phyloP scores from a whole-genome alignment of 1,139 yeast species.

The Blastobotrys arbuscula region DNA sequence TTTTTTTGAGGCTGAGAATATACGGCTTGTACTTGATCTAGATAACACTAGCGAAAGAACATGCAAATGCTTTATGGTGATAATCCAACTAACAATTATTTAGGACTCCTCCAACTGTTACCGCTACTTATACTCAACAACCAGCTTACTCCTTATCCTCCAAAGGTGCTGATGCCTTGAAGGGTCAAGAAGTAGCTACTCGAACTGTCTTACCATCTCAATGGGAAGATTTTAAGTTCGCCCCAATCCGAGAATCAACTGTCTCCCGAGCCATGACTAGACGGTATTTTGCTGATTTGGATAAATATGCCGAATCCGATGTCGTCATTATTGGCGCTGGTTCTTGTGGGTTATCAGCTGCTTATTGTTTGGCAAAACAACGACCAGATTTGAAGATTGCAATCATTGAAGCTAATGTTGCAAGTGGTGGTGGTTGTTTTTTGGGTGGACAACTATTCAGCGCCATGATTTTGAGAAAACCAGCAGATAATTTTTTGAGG shows the following conservation, averaged over 20 bases:
- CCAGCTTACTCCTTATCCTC: constrained; percentile 2
- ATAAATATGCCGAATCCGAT: constrained; percentile 69
- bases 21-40: constrained; percentile 35
- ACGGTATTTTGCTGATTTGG: constrained; percentile 68
- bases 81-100: constrained; percentile 7
- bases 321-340: constrained; percentile 77
- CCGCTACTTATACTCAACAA: not conserved
- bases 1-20: constrained; percentile 29
- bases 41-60: constrained; percentile 34
- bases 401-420: constrained; percentile 65
- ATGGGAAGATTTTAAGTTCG: constrained; percentile 64
- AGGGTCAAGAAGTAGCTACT: constrained; percentile 6
- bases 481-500: constrained; percentile 62
- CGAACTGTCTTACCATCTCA: constrained; percentile 24
- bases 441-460: constrained; percentile 75
- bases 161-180: not conserved
- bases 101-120: constrained; percentile 16
- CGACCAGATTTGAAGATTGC: constrained; percentile 76
- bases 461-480: constrained; percentile 76
- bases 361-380: constrained; percentile 63
- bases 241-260: constrained; percentile 71
- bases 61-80: constrained; percentile 21
- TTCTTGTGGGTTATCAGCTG: constrained; percentile 71
- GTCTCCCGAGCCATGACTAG: constrained; percentile 82
- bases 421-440: constrained; percentile 82